These are phyloP conservation scores for Lycium barbarum DNA, from an alignment of 257 asterid species.

Conservation along the genomic window DNA sequence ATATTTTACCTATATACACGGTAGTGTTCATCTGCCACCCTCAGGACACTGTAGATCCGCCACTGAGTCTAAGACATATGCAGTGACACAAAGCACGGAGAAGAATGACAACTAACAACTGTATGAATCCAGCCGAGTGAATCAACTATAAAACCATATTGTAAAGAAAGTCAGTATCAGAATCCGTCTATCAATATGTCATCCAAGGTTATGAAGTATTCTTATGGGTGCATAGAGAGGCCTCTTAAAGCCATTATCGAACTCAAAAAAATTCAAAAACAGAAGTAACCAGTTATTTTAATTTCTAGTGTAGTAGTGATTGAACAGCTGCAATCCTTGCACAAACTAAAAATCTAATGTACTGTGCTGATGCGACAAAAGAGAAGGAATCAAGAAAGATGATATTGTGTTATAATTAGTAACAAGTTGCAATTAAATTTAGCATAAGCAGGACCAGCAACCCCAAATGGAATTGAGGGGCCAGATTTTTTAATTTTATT, in stretches of 20 bases:
- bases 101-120: constrained; percentile 11
- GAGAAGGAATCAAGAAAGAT: neutral
- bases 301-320: neutral
- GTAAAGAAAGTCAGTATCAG: constrained; percentile 1
- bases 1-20: no score
- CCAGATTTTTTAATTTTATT: neutral
- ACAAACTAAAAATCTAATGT: constrained; percentile 7
- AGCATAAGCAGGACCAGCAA: neutral
- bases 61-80: neutral
- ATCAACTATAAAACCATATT: neutral
- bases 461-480: neutral
- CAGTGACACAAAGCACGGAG: neutral
- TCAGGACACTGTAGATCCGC: no score
- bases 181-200: neutral
- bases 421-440: neutral
- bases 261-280: neutral
- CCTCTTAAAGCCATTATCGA: neutral
- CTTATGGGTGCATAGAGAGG: no score
- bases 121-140: neutral
- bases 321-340: neutral
- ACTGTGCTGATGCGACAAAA: neutral
- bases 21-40: no score
- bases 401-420: neutral
- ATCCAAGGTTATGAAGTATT: neutral
- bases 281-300: neutral